phyloP scores from a whole-genome alignment of 805 yeast species.

The Metschnikowia gelsemii region DNA sequence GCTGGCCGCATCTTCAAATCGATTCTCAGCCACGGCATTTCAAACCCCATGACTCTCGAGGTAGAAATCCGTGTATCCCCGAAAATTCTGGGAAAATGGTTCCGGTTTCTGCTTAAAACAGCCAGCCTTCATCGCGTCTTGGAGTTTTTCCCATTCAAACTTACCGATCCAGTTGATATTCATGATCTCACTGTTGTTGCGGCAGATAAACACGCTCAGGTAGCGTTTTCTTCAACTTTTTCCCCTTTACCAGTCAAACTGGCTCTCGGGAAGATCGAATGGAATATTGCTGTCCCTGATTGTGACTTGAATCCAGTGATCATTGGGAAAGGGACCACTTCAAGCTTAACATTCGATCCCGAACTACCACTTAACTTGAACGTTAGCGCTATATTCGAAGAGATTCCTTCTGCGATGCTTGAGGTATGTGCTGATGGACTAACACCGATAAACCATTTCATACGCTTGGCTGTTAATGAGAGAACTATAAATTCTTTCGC shows the following conservation, averaged over 20 bases:
- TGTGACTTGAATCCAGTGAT: slow-evolving; percentile 23
- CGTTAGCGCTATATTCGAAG: slow-evolving; percentile 23
- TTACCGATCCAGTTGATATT: not conserved
- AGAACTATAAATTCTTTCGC: slow-evolving; percentile 16
- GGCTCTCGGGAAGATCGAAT: slow-evolving; percentile 23
- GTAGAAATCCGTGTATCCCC: slow-evolving; percentile 26
- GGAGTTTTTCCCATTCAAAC: slow-evolving; percentile 1
- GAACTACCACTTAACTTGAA: slow-evolving; percentile 15
- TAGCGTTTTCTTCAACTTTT: not conserved
- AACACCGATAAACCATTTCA: slow-evolving; percentile 23
- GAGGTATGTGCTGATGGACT: slow-evolving; percentile 23
- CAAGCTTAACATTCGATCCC: slow-evolving; percentile 19
- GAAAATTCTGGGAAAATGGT: slow-evolving; percentile 19
- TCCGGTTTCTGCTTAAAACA: slow-evolving; percentile 18
- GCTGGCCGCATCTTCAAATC: slow-evolving; percentile 14
- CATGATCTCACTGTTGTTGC: not conserved
- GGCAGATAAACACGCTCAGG: not conserved
- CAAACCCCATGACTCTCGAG: slow-evolving; percentile 8
- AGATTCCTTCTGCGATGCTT: slow-evolving; percentile 22
- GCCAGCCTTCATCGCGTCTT: slow-evolving; percentile 19
- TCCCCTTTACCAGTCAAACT: slow-evolving; percentile 9
- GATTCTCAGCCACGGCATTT: slow-evolving; percentile 13
- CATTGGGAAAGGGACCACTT: slow-evolving; percentile 28
- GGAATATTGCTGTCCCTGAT: slow-evolving; percentile 30
- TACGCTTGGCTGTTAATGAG: slow-evolving; percentile 22